Evolutionary conservation across 352 stramenopile genomes (phyloP), one percentile per base, ranked within the genome.

Genomic region (Phytophthora cactorum): DNA sequence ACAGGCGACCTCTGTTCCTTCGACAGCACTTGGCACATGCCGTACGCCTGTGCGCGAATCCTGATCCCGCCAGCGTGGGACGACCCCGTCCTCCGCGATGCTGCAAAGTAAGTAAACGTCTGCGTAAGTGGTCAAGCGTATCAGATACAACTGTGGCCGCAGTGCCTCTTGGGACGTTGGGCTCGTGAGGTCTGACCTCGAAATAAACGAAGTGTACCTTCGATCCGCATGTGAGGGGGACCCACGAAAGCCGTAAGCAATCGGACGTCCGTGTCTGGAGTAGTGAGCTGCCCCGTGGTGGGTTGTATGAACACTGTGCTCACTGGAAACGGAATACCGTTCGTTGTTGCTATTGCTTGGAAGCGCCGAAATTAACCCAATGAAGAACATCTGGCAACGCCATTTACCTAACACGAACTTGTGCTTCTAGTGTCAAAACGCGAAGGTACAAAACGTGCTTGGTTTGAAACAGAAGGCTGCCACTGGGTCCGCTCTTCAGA

Each of bases 81-180:
- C n/a, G 0, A 68, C n/a, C 1, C 61, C 53, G 3, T 69, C 4
- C 1, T 63, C n/a, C 1, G 61, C 61, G 11, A 63, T 59, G 1
- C 1, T 25, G 17, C 61, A 63, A 6, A 63, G 14, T 4, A 63
- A 46, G 1, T 27, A 0, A 17, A 69, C 36, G 2, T 59, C 34
- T 3, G 45, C 28, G 31, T 69, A 63, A 22, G 52, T 39, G 0
- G 45, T 2, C 4, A 69, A 27, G 31, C 59, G 46, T 5, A 14
- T 7, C 17, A 27, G 45, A 10, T 69, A 69, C 22, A 69, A 15
- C 27, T 22, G 22, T 7, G 45, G 45, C 25, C 45, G 45, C 9
- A 51, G 45, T 5, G 45, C 17, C 25, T 34, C 3, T 51, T 51
- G 2, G 45, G 45, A 34, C 45, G 17, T 10, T 7, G 17, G 10